A percentile compares a stretch with the other conserved stretches of the same genome.
These are phyloP conservation scores for Hyphopichia wangnamkhiaoensis DNA, from an alignment of 1,139 yeast species.

Conservation along the genomic window DNA sequence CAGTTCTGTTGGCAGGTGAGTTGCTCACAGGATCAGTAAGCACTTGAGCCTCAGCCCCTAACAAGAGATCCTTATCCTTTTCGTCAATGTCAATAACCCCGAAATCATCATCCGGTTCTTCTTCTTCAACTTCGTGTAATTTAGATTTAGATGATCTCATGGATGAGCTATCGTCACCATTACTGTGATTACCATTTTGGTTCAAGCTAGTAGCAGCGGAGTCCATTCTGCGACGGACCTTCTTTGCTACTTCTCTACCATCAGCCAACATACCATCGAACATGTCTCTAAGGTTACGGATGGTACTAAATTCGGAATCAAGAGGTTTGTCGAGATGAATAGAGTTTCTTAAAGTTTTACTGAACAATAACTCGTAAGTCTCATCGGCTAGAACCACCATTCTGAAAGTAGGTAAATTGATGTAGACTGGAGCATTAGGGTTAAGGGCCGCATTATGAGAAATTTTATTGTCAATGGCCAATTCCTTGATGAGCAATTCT, in stretches of 20 bases:
- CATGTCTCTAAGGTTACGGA: constrained; percentile 76
- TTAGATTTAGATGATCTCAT: constrained; percentile 28
- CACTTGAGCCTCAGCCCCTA: constrained; percentile 50
- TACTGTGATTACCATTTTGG: constrained; percentile 12
- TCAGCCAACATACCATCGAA: constrained; percentile 91
- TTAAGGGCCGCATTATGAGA: constrained; percentile 76
- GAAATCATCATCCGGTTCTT: constrained; percentile 49
- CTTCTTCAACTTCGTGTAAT: constrained; percentile 39
- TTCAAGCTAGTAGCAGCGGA: constrained; percentile 44
- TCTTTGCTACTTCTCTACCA: constrained; percentile 86
- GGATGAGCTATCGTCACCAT: constrained; percentile 29
- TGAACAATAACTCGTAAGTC: constrained; percentile 82
- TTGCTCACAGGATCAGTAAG: constrained; percentile 22
- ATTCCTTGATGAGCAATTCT: constrained; percentile 43
- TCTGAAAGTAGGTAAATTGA: constrained; percentile 86
- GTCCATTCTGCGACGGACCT: constrained; percentile 85
- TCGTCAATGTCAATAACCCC: constrained; percentile 50
- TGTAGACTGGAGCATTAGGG: constrained; percentile 72
- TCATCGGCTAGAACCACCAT: constrained; percentile 96
- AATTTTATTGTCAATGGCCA: constrained; percentile 39
- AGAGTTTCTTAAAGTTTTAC: constrained; percentile 62
- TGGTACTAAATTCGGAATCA: constrained; percentile 45
- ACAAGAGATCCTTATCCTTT: constrained; percentile 45
- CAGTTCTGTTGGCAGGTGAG: constrained; percentile 8
- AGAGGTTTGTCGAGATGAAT: constrained; percentile 65